A percentile compares a stretch with the other conserved stretches of the same genome.
Evolutionary conservation across 2,329 filamentous ascomycete genomes (phyloP).

Genomic region (Verticillium isaacii): DNA sequence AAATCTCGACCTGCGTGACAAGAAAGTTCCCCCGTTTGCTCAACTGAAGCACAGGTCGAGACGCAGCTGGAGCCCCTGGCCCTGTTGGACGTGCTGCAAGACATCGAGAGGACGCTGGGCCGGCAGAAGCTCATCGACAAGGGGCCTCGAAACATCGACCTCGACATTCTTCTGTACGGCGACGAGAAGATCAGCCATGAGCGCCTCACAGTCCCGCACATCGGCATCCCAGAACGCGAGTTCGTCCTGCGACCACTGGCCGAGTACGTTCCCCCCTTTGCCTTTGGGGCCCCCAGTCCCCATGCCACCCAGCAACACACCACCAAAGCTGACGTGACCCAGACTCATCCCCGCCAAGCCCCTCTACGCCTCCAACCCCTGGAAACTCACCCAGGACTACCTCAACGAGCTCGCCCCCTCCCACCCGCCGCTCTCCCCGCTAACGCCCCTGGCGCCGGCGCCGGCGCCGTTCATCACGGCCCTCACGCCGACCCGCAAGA

Average conservation of each 20-base stretch:
- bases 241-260: slow-evolving; percentile 87
- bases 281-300: not conserved
- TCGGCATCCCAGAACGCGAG: slow-evolving; percentile 80
- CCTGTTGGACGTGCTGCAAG: slow-evolving; percentile 76
- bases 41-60: slow-evolving; percentile 56
- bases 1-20: not conserved
- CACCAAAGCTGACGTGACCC: slow-evolving; percentile 3
- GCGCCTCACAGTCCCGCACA: slow-evolving; percentile 79
- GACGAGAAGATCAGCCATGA: slow-evolving; percentile 60
- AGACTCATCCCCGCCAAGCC: slow-evolving; percentile 53
- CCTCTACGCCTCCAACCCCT: slow-evolving; percentile 48
- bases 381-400: slow-evolving; percentile 57
- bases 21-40: not conserved
- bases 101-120: slow-evolving; percentile 75
- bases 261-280: slow-evolving; percentile 48
- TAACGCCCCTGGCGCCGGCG: slow-evolving; percentile 51
- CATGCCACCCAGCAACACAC: too few species aligned
- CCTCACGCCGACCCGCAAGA: slow-evolving; percentile 53
- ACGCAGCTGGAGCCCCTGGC: slow-evolving; percentile 71
- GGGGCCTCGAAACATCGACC: slow-evolving; percentile 87
- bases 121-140: slow-evolving; percentile 85
- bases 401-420: slow-evolving; percentile 52
- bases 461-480: slow-evolving; percentile 47
- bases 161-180: slow-evolving; percentile 86
- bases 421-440: slow-evolving; percentile 47